Conservation (phyloP, 805 yeast species). For the Saccharomycopsis schoenii region DNA sequence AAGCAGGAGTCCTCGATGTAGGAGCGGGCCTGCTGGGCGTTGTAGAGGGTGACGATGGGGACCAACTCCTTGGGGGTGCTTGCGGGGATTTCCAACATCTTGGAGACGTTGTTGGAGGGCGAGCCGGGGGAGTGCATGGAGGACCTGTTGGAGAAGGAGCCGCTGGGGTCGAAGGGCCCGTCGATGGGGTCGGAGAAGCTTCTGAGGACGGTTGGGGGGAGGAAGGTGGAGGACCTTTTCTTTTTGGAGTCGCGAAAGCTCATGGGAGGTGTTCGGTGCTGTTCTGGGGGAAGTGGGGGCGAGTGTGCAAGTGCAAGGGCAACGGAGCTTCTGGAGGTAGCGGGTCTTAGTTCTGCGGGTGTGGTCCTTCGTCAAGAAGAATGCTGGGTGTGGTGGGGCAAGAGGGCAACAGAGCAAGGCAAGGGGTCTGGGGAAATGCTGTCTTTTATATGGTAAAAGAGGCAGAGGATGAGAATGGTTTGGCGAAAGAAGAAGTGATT, state of each 20-base stretch:
- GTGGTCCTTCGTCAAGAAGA: no score
- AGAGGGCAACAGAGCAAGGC: no score
- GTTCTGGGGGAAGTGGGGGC: no score
- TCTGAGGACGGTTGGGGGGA: neutral
- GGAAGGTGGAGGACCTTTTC: neutral
- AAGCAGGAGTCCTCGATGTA: conserved; percentile 46
- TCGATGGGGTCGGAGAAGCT: neutral
- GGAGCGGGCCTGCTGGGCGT: conserved; percentile 58
- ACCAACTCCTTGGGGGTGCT: conserved; percentile 49
- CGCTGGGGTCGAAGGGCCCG: neutral
- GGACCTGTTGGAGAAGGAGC: neutral
- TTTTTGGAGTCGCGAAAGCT: neutral
- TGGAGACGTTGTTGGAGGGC: conserved; percentile 3
- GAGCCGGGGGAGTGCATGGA: neutral
- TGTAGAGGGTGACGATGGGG: conserved; percentile 61
- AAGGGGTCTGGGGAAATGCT: neutral
- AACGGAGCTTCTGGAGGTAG: no score
- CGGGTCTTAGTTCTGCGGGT: no score
- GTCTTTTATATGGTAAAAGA: neutral
- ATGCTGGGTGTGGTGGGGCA: no score
- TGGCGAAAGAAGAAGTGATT: neutral
- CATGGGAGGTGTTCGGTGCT: neutral
- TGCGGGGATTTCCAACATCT: conserved; percentile 14
- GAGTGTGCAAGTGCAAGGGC: no score
- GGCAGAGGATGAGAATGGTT: no score